phyloP scores from a whole-genome alignment of 305 asterid genomes.

The Fraxinus nigra region DNA sequence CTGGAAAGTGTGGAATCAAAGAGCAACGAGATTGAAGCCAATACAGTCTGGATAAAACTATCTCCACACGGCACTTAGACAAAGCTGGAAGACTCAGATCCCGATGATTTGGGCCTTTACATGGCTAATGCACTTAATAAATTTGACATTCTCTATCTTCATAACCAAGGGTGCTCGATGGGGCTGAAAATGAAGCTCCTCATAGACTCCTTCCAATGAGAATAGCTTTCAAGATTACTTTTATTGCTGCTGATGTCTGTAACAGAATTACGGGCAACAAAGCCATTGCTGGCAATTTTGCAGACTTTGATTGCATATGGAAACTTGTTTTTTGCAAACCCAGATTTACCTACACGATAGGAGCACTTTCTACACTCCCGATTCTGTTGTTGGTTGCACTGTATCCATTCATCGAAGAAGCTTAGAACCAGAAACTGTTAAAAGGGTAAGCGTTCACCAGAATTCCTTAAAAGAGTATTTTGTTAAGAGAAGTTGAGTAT shows the following conservation, averaged over 20 bases:
- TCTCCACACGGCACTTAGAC: constrained; percentile 16
- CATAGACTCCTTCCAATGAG: too few relatives aligned
- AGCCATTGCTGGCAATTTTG: neutral
- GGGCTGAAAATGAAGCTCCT: too few relatives aligned
- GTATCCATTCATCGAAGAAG: constrained; percentile 3
- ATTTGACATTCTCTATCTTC: too few relatives aligned
- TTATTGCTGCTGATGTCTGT: constrained; percentile 12
- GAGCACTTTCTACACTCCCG: neutral
- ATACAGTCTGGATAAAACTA: constrained; percentile 26
- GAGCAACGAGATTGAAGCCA: constrained; percentile 20
- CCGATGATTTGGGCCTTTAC: constrained; percentile 16
- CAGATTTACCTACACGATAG: constrained; percentile 10
- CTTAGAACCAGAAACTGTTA: neutral
- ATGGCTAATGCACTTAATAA: constrained; percentile 17
- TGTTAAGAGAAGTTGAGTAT: constrained; percentile 15
- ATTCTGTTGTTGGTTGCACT: neutral
- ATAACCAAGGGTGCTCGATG: too few relatives aligned
- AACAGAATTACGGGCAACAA: neutral
- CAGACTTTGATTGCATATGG: constrained; percentile 6
- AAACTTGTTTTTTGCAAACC: neutral
- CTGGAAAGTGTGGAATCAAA: constrained; percentile 27
- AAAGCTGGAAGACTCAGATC: constrained; percentile 23
- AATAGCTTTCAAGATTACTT: constrained; percentile 1
- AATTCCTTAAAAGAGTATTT: neutral
- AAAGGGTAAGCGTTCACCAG: neutral